Evolutionary conservation across 192 early-diverging fungal genomes (phyloP), one percentile per base, ranked within the genome.

Genomic region (Coemansia sp.): DNA sequence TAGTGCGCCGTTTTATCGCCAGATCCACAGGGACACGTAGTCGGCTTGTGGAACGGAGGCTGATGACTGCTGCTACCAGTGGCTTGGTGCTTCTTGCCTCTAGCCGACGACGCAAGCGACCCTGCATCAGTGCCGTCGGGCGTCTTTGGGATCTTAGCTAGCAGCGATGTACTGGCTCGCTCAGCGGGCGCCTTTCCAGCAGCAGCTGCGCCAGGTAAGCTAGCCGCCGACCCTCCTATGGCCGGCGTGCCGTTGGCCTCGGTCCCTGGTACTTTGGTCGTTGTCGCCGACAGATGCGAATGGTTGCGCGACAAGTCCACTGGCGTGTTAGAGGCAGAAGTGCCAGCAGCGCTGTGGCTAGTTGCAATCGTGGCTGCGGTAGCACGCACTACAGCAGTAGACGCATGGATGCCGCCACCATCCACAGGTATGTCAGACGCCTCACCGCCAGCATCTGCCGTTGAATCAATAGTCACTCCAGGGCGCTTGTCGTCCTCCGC

Each of bases 21-120:
- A 44, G 65, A 41, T 0, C 80, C 80, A 19, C 82, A 84, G 4
- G 67, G 61, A 19, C 82, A 84, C 34, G 61, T 68, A 10, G 82
- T 84, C 9, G 82, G 82, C 36, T 34, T 42, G 51, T 84, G 82
- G 31, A 83, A 59, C 6, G 32, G 61, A 17, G 51, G 29, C 51
- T 19, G 15, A 42, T 44, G 12, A 45, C 22, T n/a, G 12, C 38
- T 8, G 45, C 15, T 38, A 15, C 41, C 46, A 22, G 55, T 22
- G 13, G 55, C 42, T 20, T 68, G 66, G 41, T 27, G 31, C 38
- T 62, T 60, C 50, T 61, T 71, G 70, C 62, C 32, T 19, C 27
- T 24, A 31, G 27, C 53, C 53, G 50, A 42, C 56, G 56, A 50
- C 6, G 63, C 63, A 39, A 29, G 44, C 10, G 60, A 22, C 9